Conservation (phyloP, 169 alveolate species). For the Plasmodium gallinaceum region DNA sequence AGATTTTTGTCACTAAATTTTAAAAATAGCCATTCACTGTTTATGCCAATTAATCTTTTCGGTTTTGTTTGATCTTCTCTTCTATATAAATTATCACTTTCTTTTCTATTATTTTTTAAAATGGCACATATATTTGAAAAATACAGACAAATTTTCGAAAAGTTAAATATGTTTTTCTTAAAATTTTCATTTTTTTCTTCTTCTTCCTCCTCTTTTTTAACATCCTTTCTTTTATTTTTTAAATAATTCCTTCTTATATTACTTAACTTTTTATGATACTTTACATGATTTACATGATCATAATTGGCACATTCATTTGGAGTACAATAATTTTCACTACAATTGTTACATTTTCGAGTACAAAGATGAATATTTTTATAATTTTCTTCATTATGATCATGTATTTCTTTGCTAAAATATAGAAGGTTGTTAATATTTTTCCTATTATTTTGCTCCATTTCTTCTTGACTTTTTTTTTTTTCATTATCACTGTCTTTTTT, state of each 20-base stretch:
- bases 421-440: conserved; percentile 5
- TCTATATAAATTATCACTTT: not conserved
- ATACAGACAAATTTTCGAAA: conserved; percentile 4
- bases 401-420: conserved; percentile 5
- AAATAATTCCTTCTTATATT: conserved; percentile 59
- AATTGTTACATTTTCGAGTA: conserved; percentile 16
- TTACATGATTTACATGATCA: conserved; percentile 68
- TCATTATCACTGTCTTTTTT: conserved; percentile 38
- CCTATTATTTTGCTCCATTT: conserved; percentile 9
- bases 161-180: not conserved
- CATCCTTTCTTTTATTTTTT: conserved; percentile 39
- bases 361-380: conserved; percentile 39
- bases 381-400: conserved; percentile 40
- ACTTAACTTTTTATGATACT: conserved; percentile 48
- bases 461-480: not conserved
- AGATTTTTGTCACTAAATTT: conserved; percentile 88
- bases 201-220: not conserved
- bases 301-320: conserved; percentile 37
- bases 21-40: conserved; percentile 83
- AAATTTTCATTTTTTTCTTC: not conserved
- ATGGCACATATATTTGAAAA: conserved; percentile 17
- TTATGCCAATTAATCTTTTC: conserved; percentile 26
- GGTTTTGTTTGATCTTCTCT: conserved; percentile 13
- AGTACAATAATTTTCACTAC: conserved; percentile 49
- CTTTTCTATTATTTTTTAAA: conserved; percentile 2